A percentile compares a stretch with the other conserved stretches of the same genome.
Conservation (phyloP, 768 basidiomycete species). For the Amanita rubescens region DNA sequence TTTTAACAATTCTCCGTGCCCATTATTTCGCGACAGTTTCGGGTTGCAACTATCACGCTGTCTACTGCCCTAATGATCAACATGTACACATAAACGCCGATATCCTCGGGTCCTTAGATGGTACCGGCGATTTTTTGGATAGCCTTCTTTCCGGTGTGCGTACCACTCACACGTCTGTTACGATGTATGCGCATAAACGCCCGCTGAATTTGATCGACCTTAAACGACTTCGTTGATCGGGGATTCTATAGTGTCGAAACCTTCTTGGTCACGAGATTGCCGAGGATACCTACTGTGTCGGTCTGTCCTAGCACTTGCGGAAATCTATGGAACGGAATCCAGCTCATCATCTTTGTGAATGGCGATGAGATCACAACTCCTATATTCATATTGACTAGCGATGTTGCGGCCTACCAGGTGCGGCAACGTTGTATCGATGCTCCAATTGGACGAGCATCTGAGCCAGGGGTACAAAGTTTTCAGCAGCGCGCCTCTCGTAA, state of each 20-base stretch:
- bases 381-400: slow-evolving; percentile 1
- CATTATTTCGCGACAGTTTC: no score
- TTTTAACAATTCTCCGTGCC: no score
- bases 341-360: background rate
- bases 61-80: no score
- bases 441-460: slow-evolving; percentile 90
- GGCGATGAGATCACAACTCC: background rate
- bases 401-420: slow-evolving; percentile 44
- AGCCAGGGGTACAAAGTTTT: slow-evolving; percentile 96
- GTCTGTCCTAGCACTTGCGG: background rate
- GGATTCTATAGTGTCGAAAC: slow-evolving; percentile 98
- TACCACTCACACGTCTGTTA: background rate
- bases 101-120: no score
- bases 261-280: slow-evolving; percentile 43
- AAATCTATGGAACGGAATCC: background rate
- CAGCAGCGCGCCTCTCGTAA: slow-evolving; percentile 77
- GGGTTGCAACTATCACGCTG: no score
- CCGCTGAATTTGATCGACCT: background rate
- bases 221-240: slow-evolving; percentile 96
- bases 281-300: background rate
- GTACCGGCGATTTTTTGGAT: no score
- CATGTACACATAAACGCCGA: no score
- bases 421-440: slow-evolving; percentile 92
- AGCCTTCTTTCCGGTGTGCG: no score
- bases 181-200: background rate